These are phyloP conservation scores for Botryotinia narcissicola DNA, from an alignment of 2,329 filamentous ascomycete species.

Conservation along the genomic window DNA sequence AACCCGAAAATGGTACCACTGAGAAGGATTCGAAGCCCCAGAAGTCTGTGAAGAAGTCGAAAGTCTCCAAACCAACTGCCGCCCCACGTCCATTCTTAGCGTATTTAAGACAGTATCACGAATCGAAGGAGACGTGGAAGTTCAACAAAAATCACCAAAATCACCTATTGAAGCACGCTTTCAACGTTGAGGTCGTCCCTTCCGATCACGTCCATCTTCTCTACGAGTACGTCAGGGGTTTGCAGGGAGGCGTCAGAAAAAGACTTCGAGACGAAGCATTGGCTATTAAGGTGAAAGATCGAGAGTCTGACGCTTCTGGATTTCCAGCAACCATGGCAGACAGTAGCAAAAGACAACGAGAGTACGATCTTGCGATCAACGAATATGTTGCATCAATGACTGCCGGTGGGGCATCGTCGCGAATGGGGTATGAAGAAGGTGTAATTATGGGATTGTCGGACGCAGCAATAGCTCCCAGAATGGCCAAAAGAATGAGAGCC, in stretches of 20 bases:
- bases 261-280: slow-evolving; percentile 66
- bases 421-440: slow-evolving; percentile 38
- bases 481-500: slow-evolving; percentile 62
- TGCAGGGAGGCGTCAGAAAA: slow-evolving; percentile 72
- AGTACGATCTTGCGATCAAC: slow-evolving; percentile 52
- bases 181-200: slow-evolving; percentile 70
- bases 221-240: slow-evolving; percentile 72
- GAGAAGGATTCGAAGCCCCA: slow-evolving; percentile 19
- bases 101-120: slow-evolving; percentile 76
- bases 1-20: slow-evolving; percentile 24
- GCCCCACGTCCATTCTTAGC: slow-evolving; percentile 59
- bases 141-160: slow-evolving; percentile 95
- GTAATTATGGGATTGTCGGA: slow-evolving; percentile 43
- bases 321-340: slow-evolving; percentile 50
- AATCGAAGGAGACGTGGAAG: slow-evolving; percentile 74
- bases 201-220: slow-evolving; percentile 66
- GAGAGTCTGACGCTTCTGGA: slow-evolving; percentile 46
- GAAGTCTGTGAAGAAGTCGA: slow-evolving; percentile 24
- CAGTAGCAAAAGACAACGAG: slow-evolving; percentile 51
- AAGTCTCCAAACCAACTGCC: slow-evolving; percentile 23
- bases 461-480: slow-evolving; percentile 51
- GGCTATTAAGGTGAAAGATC: slow-evolving; percentile 57
- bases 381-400: slow-evolving; percentile 37
- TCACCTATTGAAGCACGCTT: slow-evolving; percentile 77
- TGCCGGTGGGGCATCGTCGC: slow-evolving; percentile 23